Evolutionary conservation across 164 flowering plant species (phyloP).

Genomic region (Tinospora cordifolia): DNA sequence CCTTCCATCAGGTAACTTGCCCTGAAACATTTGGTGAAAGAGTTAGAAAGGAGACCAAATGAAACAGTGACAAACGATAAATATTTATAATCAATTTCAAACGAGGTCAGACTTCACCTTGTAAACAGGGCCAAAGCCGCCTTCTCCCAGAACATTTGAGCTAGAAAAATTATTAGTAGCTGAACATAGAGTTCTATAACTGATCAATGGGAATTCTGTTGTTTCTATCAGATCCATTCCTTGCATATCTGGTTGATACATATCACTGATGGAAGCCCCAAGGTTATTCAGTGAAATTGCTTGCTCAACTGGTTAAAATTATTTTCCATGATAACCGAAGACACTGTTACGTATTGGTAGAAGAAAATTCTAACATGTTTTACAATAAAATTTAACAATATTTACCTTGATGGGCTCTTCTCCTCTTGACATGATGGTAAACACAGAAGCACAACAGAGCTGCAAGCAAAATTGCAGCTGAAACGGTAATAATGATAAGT

Average conservation of each 20-base stretch:
- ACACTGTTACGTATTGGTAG: neutral
- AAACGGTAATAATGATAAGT: conserved; percentile 7
- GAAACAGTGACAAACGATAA: neutral
- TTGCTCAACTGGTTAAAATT: neutral
- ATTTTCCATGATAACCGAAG: conserved; percentile 6
- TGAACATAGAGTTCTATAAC: conserved; percentile 13
- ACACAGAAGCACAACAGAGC: conserved; percentile 8
- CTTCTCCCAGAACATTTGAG: conserved; percentile 36
- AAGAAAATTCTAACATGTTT: neutral
- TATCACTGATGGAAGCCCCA: neutral
- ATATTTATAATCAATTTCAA: too few species aligned
- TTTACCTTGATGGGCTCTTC: conserved; percentile 2
- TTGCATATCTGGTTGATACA: neutral
- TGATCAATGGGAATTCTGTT: conserved; percentile 15
- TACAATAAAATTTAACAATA: neutral
- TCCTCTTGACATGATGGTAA: conserved; percentile 6
- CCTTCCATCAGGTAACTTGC: conserved; percentile 5
- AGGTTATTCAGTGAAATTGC: neutral
- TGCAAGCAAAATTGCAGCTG: neutral
- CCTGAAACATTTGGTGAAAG: conserved; percentile 6
- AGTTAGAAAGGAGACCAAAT: neutral
- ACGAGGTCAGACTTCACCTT: conserved; percentile 22
- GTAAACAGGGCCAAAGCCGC: conserved; percentile 45
- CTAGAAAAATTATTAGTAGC: conserved; percentile 34
- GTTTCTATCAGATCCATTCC: conserved; percentile 2